Conservation (phyloP, 257 asterid species). For the Gentiana macrophylla region DNA sequence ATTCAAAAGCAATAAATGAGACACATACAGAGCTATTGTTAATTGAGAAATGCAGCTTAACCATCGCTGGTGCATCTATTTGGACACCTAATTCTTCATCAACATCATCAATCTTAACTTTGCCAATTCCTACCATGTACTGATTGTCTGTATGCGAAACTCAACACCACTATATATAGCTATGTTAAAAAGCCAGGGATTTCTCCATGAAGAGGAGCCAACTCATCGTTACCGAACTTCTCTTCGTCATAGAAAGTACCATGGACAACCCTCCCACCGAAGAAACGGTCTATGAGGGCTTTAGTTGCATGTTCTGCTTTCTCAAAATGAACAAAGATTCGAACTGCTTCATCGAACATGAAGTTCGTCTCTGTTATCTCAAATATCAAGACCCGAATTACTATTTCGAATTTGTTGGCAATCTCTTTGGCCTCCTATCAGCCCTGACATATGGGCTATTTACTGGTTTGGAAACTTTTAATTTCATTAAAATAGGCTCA, state of each 20-base stretch:
- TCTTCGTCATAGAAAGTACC: slow-evolving; percentile 85
- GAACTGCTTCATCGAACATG: slow-evolving; percentile 82
- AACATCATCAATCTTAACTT: too few relatives aligned
- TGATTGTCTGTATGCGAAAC: too few relatives aligned
- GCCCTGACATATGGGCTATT: slow-evolving; percentile 78
- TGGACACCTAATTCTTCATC: too few relatives aligned
- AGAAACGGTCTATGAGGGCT: slow-evolving; percentile 84
- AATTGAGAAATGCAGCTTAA: too few relatives aligned
- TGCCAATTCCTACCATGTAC: too few relatives aligned
- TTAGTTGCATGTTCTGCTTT: slow-evolving; percentile 81
- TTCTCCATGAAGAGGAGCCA: slow-evolving; percentile 92
- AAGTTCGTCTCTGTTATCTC: slow-evolving; percentile 91
- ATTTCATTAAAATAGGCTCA: background rate
- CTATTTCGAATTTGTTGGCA: slow-evolving; percentile 73
- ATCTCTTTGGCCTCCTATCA: slow-evolving; percentile 86
- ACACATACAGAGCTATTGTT: too few relatives aligned
- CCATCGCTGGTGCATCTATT: too few relatives aligned
- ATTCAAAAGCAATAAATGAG: too few relatives aligned
- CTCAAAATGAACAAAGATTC: slow-evolving; percentile 86
- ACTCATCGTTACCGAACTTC: slow-evolving; percentile 57
- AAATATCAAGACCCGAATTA: slow-evolving; percentile 77
- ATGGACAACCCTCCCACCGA: slow-evolving; percentile 76
- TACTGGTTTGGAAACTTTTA: slow-evolving; percentile 49
- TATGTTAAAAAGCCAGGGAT: slow-evolving; percentile 64
- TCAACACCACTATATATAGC: too few relatives aligned